Percentiles rank a stretch among this genome's conserved stretches.
Conservation (phyloP, 305 asterid genomes). For the Fraxinus greggii region DNA sequence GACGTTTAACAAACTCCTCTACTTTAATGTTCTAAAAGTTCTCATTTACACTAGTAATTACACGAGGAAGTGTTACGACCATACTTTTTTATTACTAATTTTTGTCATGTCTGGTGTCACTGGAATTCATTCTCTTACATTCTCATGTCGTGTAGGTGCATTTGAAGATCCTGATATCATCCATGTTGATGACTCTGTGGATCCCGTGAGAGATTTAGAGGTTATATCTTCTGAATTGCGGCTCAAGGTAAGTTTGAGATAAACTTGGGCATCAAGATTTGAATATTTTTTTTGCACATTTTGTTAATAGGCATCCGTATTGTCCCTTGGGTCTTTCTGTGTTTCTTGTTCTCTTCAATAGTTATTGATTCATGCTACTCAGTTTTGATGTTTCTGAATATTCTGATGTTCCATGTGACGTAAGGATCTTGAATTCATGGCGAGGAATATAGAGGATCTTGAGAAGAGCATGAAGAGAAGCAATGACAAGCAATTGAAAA, state of each 20-base stretch:
- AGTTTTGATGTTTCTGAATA: conserved; percentile 18
- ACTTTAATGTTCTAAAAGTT: conserved; percentile 7
- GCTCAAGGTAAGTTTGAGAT: conserved; percentile 62
- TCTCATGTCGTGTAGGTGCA: conserved; percentile 54
- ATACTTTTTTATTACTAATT: background rate
- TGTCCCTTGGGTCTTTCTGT: background rate
- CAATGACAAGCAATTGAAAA: conserved; percentile 92
- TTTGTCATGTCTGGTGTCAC: background rate
- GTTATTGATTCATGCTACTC: conserved; percentile 9
- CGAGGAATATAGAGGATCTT: conserved; percentile 80
- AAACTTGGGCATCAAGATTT: background rate
- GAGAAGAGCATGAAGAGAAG: conserved; percentile 99
- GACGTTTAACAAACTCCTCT: background rate
- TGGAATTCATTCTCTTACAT: conserved; percentile 12
- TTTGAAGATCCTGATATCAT: conserved; percentile 95
- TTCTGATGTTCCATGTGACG: conserved; percentile 15
- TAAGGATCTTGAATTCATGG: conserved; percentile 91
- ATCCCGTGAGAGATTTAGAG: conserved; percentile 97
- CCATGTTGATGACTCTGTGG: conserved; percentile 89
- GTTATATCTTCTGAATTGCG: conserved; percentile 75
- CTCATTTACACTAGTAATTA: background rate
- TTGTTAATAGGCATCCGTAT: background rate
- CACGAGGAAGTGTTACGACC: background rate
- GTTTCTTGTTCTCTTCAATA: conserved; percentile 14
- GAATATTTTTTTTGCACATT: background rate